Evolutionary conservation across 352 stramenopile species (phyloP).

Genomic region (Phytopythium litorale): DNA sequence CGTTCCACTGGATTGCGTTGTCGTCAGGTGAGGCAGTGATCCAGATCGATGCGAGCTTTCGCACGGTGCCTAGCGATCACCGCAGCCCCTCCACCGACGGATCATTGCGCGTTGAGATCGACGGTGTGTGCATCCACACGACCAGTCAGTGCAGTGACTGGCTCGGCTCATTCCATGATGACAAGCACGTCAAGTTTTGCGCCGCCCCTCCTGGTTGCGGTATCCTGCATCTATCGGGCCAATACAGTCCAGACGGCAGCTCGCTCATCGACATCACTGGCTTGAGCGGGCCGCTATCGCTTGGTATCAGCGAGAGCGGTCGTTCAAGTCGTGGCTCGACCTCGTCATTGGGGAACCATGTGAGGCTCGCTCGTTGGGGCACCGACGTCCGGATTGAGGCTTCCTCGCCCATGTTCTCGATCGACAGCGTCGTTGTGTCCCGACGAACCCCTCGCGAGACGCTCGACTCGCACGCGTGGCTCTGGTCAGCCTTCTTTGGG

Average conservation of each 20-base stretch:
- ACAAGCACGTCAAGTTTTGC: slow-evolving; percentile 29
- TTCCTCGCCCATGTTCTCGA: slow-evolving; percentile 25
- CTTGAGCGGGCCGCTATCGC: slow-evolving; percentile 11
- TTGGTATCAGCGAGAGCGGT: neutral
- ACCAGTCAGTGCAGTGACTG: slow-evolving; percentile 48
- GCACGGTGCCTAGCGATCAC: neutral
- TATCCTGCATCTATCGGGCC: slow-evolving; percentile 23
- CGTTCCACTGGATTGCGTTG: slow-evolving; percentile 1
- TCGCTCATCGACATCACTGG: slow-evolving; percentile 39
- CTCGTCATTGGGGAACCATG: neutral
- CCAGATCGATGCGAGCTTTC: slow-evolving; percentile 45
- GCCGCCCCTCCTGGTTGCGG: slow-evolving; percentile 23
- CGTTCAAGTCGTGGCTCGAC: too few relatives aligned
- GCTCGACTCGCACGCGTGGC: slow-evolving; percentile 44
- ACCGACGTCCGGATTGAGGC: slow-evolving; percentile 43
- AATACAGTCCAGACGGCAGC: slow-evolving; percentile 12
- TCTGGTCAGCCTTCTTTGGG: slow-evolving; percentile 24
- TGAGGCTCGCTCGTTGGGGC: neutral
- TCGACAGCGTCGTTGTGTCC: slow-evolving; percentile 45
- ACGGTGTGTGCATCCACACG: slow-evolving; percentile 66
- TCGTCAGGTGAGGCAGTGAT: slow-evolving; percentile 26
- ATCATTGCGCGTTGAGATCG: slow-evolving; percentile 15
- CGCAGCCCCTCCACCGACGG: neutral
- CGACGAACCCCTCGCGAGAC: slow-evolving; percentile 39
- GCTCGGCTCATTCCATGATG: slow-evolving; percentile 36